Base-by-base conservation (phyloP, 1,284 basidiomycete species). In the Sporisorium iseilematis-ciliati region DNA sequence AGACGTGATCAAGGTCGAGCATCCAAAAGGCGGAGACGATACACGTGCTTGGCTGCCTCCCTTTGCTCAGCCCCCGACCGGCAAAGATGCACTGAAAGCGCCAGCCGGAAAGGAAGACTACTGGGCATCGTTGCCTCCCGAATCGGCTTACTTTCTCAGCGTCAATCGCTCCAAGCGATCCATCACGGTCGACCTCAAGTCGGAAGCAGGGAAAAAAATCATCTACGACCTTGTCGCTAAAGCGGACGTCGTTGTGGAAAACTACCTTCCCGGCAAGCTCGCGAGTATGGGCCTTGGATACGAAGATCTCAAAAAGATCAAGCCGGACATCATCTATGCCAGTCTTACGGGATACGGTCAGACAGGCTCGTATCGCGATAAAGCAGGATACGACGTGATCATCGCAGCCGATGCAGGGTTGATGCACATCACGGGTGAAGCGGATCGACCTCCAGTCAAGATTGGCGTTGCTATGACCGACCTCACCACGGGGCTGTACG, bases 271-370 rank as follows among this genome's bases (percentile, higher is more conserved):
- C 1, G 81, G 95, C 3, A 97, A 97, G 85, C 89, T 97, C 11
- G 90, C 90, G 4, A 89, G 89, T 53, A 90, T 95, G 87, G 93
- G 93, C 0, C 88, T 98, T 20, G 93, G 93, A 7, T 97, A 91
- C 87, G 92, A 94, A 70, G 90, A 93, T 65, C 92, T 93, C 80
- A 88, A 88, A 59, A 89, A 89, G 84, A 87, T 95, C 59, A 98
- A 97, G 81, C 91, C 92, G 2, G 87, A 88, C 43, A 88, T 98
- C 56, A 91, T 97, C 49, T 98, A 97, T 82, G 91, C 93, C 46
- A 94, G 92, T 26, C 92, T 98, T 74, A 94, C 94, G 18, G 94
- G 94, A 20, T 97, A 97, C 85, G 95, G 95, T 0, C 94, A 97
- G 79, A 95, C 93, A 0, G 95, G 95, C 1, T 94, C 95, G 5